Evolutionary conservation across 176 grass and related monocot species (phyloP).

Genomic region (Oryza punctata): DNA sequence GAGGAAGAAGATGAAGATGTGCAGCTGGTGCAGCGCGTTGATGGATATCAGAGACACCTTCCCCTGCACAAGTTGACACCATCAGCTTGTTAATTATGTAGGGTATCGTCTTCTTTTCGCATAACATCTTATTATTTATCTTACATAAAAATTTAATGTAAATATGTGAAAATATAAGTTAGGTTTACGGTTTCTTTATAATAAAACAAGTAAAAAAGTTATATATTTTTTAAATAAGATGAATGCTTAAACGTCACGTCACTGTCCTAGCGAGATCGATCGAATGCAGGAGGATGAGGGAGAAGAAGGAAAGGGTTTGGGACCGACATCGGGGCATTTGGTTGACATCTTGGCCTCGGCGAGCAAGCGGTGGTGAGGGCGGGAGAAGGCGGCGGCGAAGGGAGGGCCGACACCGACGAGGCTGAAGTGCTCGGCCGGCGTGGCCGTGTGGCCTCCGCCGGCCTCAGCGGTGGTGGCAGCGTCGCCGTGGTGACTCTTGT

Average conservation of each 20-base stretch:
- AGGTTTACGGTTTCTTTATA: no score
- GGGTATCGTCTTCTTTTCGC: no score
- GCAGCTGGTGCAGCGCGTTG: slow-evolving; percentile 87
- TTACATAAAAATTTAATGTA: no score
- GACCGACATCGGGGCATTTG: slow-evolving; percentile 54
- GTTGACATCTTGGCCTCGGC: slow-evolving; percentile 40
- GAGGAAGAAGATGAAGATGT: slow-evolving; percentile 99
- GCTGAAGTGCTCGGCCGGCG: slow-evolving; percentile 30
- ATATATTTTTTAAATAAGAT: no score
- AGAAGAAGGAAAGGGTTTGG: no score
- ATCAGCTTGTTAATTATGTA: neutral
- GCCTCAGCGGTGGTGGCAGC: neutral
- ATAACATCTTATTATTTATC: no score
- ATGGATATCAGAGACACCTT: slow-evolving; percentile 85
- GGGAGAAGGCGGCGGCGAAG: neutral
- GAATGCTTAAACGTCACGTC: no score
- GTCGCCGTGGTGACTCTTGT: slow-evolving; percentile 1
- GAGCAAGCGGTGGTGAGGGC: slow-evolving; percentile 23
- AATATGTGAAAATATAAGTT: fast-evolving
- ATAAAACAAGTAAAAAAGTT: no score
- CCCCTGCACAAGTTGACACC: slow-evolving; percentile 39
- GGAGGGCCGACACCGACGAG: neutral
- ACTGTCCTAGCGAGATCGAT: neutral
- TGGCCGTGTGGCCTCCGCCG: neutral
- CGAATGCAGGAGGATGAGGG: neutral